A percentile compares a stretch with the other conserved stretches of the same genome.
Conservation (phyloP, 345 rosid genomes). For the Sisymbrium irio region DNA sequence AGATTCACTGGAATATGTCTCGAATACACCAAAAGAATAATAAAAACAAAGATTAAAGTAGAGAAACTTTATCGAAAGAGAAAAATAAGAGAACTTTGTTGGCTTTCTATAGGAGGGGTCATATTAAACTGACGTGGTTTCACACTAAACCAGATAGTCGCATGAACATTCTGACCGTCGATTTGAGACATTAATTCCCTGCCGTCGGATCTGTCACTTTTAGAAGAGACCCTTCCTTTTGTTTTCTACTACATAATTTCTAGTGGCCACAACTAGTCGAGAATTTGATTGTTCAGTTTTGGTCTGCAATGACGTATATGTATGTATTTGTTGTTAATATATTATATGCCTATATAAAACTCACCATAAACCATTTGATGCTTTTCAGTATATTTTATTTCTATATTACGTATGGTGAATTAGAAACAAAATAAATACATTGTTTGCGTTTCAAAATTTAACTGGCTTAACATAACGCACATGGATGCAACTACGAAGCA, state of each 20-base stretch:
- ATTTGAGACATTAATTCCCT: slow-evolving; percentile 8
- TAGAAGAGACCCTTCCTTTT: not conserved
- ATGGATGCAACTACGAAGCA: too few relatives aligned
- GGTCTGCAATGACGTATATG: not conserved
- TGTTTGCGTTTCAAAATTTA: too few relatives aligned
- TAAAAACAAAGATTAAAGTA: not conserved
- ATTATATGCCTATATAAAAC: too few relatives aligned
- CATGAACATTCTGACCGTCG: slow-evolving; percentile 19
- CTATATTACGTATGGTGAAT: too few relatives aligned
- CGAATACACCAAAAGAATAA: slow-evolving; percentile 17
- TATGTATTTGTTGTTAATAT: not conserved
- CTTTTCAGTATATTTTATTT: too few relatives aligned
- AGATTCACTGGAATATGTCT: slow-evolving; percentile 25
- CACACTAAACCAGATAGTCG: slow-evolving; percentile 26
- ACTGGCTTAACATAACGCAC: too few relatives aligned
- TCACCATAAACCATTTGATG: too few relatives aligned
- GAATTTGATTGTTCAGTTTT: not conserved
- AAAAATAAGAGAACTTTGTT: not conserved
- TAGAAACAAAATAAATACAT: too few relatives aligned
- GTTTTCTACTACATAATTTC: not conserved
- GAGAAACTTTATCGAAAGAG: not conserved
- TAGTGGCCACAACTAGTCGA: not conserved
- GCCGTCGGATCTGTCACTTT: slow-evolving; percentile 27
- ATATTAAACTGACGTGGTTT: slow-evolving; percentile 24
- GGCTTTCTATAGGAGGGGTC: slow-evolving; percentile 1